Conservation (phyloP, 2,329 filamentous ascomycete genomes). For the Periglandula ipomoeae region DNA sequence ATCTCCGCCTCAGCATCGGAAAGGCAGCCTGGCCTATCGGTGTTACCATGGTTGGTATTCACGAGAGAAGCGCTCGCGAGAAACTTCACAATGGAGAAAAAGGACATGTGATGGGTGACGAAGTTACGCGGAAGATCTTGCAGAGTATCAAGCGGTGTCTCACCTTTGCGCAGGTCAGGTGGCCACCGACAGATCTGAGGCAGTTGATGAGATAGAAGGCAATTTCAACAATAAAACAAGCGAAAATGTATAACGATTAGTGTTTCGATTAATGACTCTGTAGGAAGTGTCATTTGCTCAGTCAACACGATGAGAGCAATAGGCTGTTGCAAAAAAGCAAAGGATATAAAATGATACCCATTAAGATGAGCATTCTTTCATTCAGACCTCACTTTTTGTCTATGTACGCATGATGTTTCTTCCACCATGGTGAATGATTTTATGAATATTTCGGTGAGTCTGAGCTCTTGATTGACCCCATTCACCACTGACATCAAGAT, state of each 20-base stretch:
- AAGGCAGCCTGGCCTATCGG: conserved; percentile 98
- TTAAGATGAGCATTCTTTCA: neutral
- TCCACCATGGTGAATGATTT: no score
- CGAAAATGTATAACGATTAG: no score
- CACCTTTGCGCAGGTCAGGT: conserved; percentile 92
- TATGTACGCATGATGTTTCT: neutral
- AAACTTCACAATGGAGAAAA: conserved; percentile 84
- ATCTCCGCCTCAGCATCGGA: conserved; percentile 84
- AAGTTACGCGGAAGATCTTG: conserved; percentile 88
- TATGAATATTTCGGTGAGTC: no score
- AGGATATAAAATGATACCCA: neutral
- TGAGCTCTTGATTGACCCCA: no score
- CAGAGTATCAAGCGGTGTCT: conserved; percentile 97
- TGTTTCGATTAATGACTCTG: no score
- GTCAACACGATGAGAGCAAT: neutral
- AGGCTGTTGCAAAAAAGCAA: neutral
- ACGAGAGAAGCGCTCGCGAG: conserved; percentile 90
- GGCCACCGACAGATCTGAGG: conserved; percentile 85
- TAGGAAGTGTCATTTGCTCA: neutral
- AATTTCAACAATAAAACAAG: neutral
- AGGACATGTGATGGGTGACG: conserved; percentile 95
- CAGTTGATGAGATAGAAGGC: conserved; percentile 72
- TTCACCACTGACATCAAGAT: no score
- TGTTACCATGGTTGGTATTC: conserved; percentile 99
- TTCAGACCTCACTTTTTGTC: neutral